A percentile compares a stretch with the other conserved stretches of the same genome.
Conservation (phyloP, 768 basidiomycete species). For the Rhizopogon sp. region DNA sequence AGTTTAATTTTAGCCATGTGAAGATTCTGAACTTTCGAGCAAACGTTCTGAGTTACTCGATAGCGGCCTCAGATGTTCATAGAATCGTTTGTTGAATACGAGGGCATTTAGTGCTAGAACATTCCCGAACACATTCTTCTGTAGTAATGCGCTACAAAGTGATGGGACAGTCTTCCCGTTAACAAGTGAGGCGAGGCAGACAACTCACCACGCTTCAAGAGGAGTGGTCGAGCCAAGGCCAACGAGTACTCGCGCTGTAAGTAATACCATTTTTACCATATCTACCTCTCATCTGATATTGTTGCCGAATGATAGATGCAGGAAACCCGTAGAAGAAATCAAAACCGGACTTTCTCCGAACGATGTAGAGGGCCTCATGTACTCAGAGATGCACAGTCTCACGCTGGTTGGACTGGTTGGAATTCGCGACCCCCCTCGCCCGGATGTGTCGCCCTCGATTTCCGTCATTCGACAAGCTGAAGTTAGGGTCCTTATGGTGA, state of each 20-base stretch:
- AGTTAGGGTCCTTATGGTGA: constrained; percentile 44
- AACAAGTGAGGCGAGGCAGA: constrained; percentile 5
- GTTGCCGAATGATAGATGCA: background rate
- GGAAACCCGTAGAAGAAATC: background rate
- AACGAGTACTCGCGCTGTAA: constrained; percentile 41
- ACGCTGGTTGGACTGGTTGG: constrained; percentile 43
- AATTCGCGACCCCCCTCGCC: constrained; percentile 47
- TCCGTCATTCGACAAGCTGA: constrained; percentile 40
- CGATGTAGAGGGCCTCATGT: constrained; percentile 27
- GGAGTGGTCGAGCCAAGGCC: constrained; percentile 36
- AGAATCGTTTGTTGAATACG: too few relatives aligned
- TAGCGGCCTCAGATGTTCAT: too few relatives aligned
- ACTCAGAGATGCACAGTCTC: constrained; percentile 27
- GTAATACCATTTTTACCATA: background rate
- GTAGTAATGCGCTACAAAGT: constrained; percentile 19
- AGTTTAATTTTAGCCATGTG: too few relatives aligned
- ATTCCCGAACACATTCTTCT: too few relatives aligned
- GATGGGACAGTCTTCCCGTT: constrained; percentile 22
- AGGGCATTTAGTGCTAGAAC: too few relatives aligned
- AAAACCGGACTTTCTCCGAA: constrained; percentile 9
- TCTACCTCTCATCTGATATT: background rate
- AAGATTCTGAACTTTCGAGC: too few relatives aligned
- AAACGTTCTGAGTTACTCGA: too few relatives aligned
- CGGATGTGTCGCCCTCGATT: constrained; percentile 38
- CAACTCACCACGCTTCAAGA: constrained; percentile 21